phyloP scores from a whole-genome alignment of 345 rosid species.

The Camelina hispida region DNA sequence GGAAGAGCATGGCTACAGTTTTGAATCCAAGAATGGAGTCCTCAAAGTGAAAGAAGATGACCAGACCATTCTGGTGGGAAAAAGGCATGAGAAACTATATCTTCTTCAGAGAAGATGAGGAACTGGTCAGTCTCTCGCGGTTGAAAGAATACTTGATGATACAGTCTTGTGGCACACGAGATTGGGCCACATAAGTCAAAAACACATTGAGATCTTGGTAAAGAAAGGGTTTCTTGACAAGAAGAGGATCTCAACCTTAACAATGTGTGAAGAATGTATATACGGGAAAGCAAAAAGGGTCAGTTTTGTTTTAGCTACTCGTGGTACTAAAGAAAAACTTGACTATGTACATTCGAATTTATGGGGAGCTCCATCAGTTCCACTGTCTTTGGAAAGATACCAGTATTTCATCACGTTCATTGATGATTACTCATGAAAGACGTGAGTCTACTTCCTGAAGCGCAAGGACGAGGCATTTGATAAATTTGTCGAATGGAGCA shows the following conservation, averaged over 20 bases:
- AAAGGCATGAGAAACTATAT: background rate
- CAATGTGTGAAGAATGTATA: background rate
- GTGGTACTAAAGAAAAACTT: background rate
- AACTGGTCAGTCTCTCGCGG: fast-evolving
- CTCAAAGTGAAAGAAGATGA: too few species aligned
- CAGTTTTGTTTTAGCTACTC: background rate
- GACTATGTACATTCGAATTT: background rate
- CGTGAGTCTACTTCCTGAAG: background rate
- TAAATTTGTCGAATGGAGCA: background rate
- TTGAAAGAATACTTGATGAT: background rate
- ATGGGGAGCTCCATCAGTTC: background rate
- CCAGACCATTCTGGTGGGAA: background rate
- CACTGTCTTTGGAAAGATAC: fast-evolving
- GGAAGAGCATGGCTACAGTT: too few species aligned
- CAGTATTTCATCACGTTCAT: background rate
- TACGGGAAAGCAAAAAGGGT: background rate
- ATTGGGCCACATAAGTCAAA: background rate
- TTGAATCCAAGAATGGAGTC: too few species aligned
- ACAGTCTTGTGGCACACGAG: background rate
- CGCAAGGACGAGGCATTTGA: background rate
- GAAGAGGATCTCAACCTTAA: background rate
- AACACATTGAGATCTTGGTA: background rate
- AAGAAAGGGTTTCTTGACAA: background rate
- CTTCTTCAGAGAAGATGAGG: background rate
- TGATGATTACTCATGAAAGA: background rate